A percentile compares a stretch with the other conserved stretches of the same genome.
Conservation (phyloP, 1,284 basidiomycete species). For the Xerocomus minutiporus region DNA sequence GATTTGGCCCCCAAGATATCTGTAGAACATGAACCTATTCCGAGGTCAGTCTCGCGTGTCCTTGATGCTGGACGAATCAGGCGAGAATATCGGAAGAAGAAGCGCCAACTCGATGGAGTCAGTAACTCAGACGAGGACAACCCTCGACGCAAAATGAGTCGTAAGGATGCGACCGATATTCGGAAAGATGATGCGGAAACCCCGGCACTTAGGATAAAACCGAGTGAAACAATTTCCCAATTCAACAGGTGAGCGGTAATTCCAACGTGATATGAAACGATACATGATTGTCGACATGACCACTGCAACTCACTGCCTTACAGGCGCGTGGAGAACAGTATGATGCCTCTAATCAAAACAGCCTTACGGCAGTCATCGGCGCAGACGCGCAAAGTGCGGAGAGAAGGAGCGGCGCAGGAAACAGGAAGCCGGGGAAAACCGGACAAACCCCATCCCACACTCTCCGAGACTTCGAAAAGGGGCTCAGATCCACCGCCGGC, state of each 20-base stretch:
- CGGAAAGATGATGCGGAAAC: slow-evolving; percentile 15
- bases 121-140: slow-evolving; percentile 28
- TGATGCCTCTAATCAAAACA: slow-evolving; percentile 57
- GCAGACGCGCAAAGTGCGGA: slow-evolving; percentile 43
- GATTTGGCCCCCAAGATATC: slow-evolving; percentile 45
- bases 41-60: slow-evolving; percentile 61
- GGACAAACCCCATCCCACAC: slow-evolving; percentile 15
- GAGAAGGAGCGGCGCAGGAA: slow-evolving; percentile 36
- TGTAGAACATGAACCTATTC: slow-evolving; percentile 52
- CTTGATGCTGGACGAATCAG: slow-evolving; percentile 58
- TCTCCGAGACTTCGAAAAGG: slow-evolving; percentile 11
- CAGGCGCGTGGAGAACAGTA: slow-evolving; percentile 67
- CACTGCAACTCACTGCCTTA: slow-evolving; percentile 1
- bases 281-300: slow-evolving; percentile 7
- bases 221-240: slow-evolving; percentile 66
- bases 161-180: slow-evolving; percentile 21
- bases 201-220: slow-evolving; percentile 46
- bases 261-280: slow-evolving; percentile 5
- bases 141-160: slow-evolving; percentile 38
- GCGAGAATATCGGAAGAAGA: slow-evolving; percentile 50
- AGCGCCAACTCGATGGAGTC: slow-evolving; percentile 39
- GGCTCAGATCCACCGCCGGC: slow-evolving; percentile 16
- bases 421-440: slow-evolving; percentile 12
- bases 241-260: slow-evolving; percentile 58
- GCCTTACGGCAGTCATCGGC: slow-evolving; percentile 58